Conservation (phyloP, 306 rosid species). For the Alnus rubra region DNA sequence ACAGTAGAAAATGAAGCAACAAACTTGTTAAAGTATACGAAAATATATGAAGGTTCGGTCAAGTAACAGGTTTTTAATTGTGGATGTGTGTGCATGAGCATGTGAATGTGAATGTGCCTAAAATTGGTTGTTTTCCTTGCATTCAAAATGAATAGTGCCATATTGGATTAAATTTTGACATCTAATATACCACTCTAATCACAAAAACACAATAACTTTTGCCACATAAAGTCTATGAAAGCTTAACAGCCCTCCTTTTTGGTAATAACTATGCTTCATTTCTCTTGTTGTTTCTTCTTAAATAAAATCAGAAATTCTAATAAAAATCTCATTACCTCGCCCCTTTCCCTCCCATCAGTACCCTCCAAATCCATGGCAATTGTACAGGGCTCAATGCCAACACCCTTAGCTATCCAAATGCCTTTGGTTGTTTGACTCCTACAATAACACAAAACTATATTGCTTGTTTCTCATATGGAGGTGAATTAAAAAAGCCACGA, state of each 20-base stretch:
- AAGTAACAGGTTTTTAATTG: neutral
- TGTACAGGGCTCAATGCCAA: too few relatives aligned
- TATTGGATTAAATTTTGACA: neutral
- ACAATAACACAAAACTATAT: too few relatives aligned
- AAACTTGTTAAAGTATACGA: neutral
- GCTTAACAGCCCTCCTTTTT: neutral
- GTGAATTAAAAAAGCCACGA: too few relatives aligned
- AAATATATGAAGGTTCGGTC: neutral
- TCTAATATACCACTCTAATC: neutral
- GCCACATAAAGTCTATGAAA: neutral
- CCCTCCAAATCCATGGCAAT: too few relatives aligned
- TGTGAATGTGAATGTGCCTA: neutral
- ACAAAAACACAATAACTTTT: neutral
- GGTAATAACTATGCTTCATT: neutral
- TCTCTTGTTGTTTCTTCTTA: neutral
- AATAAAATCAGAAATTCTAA: slow-evolving; percentile 7
- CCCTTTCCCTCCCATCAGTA: too few relatives aligned
- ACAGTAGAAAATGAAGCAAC: neutral
- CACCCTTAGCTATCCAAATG: too few relatives aligned
- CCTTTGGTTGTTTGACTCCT: too few relatives aligned
- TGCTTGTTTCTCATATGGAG: too few relatives aligned
- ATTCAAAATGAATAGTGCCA: neutral
- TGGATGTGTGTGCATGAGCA: neutral
- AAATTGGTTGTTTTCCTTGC: neutral
- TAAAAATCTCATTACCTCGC: too few relatives aligned